Evolutionary conservation across 2,329 filamentous ascomycete genomes (phyloP).

Genomic region (Verticillium isaacii): DNA sequence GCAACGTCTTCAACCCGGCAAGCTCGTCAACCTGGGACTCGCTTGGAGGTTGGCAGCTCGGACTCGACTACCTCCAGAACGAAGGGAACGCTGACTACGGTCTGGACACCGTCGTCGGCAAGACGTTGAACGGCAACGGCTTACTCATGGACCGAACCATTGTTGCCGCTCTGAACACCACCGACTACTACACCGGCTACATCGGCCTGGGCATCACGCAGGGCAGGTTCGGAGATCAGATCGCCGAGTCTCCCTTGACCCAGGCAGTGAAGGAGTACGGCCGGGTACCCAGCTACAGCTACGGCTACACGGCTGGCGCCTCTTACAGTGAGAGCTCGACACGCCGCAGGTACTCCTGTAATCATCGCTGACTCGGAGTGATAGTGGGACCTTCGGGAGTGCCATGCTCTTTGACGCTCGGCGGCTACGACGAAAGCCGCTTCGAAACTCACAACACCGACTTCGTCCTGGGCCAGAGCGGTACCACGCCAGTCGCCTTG

Average conservation of each 20-base stretch:
- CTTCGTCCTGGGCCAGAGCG: constrained; percentile 52
- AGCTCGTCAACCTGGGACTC: constrained; percentile 54
- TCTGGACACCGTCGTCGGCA: constrained; percentile 42
- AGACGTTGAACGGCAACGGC: constrained; percentile 27
- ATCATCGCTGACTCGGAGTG: constrained; percentile 20
- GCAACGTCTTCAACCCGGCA: constrained; percentile 50
- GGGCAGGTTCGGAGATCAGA: constrained; percentile 44
- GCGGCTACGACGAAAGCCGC: constrained; percentile 63
- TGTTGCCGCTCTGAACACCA: constrained; percentile 50
- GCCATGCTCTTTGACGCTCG: constrained; percentile 59
- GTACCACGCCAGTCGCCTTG: constrained; percentile 53
- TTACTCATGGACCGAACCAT: constrained; percentile 41
- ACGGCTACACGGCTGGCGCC: constrained; percentile 73
- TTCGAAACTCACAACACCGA: constrained; percentile 55
- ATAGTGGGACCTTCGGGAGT: constrained; percentile 32
- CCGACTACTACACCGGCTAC: constrained; percentile 48
- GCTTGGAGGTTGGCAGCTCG: constrained; percentile 56
- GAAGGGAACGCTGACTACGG: constrained; percentile 62
- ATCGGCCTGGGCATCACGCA: constrained; percentile 53
- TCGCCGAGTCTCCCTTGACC: constrained; percentile 47
- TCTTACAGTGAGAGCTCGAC: constrained; percentile 53
- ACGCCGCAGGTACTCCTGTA: neutral
- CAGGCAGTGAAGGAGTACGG: constrained; percentile 55
- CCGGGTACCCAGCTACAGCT: constrained; percentile 66
- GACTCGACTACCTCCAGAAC: constrained; percentile 53